Conservation (phyloP, 1,139 yeast species). For the Groenewaldozyma auringiensis region DNA sequence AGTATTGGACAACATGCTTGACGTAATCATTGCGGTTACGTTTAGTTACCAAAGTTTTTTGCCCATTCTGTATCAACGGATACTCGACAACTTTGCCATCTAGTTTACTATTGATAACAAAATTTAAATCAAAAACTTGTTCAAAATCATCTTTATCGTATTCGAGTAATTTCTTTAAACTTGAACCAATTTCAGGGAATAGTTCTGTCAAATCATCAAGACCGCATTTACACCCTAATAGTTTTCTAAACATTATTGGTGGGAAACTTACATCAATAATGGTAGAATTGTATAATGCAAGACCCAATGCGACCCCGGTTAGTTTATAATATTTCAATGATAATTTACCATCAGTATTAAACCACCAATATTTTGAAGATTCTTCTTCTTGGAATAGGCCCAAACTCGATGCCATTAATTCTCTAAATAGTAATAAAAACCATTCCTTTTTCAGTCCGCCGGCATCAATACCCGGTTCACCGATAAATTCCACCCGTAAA, state of each 20-base stretch:
- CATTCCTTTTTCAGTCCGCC: slow-evolving; percentile 93
- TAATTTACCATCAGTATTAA: slow-evolving; percentile 39
- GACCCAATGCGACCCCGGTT: slow-evolving; percentile 78
- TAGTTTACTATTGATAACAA: slow-evolving; percentile 35
- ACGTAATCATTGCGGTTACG: slow-evolving; percentile 56
- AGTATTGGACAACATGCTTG: slow-evolving; percentile 51
- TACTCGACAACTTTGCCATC: slow-evolving; percentile 21
- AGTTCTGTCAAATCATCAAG: slow-evolving; percentile 59
- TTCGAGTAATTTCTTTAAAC: slow-evolving; percentile 47
- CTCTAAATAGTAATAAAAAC: slow-evolving; percentile 67
- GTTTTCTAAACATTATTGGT: slow-evolving; percentile 61
- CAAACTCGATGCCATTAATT: slow-evolving; percentile 57
- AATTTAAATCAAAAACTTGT: slow-evolving; percentile 40
- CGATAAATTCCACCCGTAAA: slow-evolving; percentile 65
- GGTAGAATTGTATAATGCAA: slow-evolving; percentile 86
- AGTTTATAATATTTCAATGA: slow-evolving; percentile 53
- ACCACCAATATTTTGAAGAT: slow-evolving; percentile 73
- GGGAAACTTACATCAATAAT: slow-evolving; percentile 78
- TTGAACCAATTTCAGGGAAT: slow-evolving; percentile 58
- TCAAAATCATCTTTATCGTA: slow-evolving; percentile 41
- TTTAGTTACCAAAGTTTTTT: slow-evolving; percentile 42
- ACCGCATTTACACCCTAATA: slow-evolving; percentile 49
- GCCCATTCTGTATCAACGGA: slow-evolving; percentile 55
- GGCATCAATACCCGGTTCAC: slow-evolving; percentile 90
- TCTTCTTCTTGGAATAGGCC: slow-evolving; percentile 43